Evolutionary conservation across 208 protist genomes (phyloP), one percentile per base, ranked within the genome.

Genomic region (Crithidia mellificae): DNA sequence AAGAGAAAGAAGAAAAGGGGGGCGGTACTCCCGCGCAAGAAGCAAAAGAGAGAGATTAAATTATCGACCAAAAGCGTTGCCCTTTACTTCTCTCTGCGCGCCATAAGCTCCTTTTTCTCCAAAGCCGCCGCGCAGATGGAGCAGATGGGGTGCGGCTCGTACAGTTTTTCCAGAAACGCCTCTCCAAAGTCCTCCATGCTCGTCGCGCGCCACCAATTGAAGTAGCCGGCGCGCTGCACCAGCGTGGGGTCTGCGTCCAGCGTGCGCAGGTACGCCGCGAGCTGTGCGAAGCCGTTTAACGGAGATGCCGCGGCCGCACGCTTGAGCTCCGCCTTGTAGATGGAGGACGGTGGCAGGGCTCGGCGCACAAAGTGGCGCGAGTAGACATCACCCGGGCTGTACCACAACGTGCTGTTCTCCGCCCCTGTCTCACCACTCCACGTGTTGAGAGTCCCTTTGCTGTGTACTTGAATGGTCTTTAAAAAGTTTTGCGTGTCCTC

Each of bases 211-310:
- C 66, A 72, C 66, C 66, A 72, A 39, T 72, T 56, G 19, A 72
- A 64, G 38, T 51, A 64, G 8, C 66, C 66, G 1, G 66, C 56
- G 6, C 56, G 11, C 24, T 63, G 56, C 46, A 64, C 38, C 19
- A 72, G 38, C 14, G 2, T 3, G 9, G 65, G 65, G n/a, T 71
- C 65, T 7, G 17, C 55, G 36, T 71, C 65, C 29, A 71, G 65
- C 2, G 55, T 22, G 11, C 65, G 65, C 30, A 71, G 55, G 56
- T 63, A 71, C 30, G 65, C 65, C 6, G 65, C 65, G 1, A 71
- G 65, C 47, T 71, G 65, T 17, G 65, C 65, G 22, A 71, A 71
- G 25, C 65, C 65, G 55, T 39, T 71, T 55, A 63, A 63, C 30
- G 65, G 55, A 20, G 43, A 27, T n/a, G n/a, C n/a, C 39, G n/a